Conservation (phyloP, 352 stramenopile species). For the Phytophthora cajani region DNA sequence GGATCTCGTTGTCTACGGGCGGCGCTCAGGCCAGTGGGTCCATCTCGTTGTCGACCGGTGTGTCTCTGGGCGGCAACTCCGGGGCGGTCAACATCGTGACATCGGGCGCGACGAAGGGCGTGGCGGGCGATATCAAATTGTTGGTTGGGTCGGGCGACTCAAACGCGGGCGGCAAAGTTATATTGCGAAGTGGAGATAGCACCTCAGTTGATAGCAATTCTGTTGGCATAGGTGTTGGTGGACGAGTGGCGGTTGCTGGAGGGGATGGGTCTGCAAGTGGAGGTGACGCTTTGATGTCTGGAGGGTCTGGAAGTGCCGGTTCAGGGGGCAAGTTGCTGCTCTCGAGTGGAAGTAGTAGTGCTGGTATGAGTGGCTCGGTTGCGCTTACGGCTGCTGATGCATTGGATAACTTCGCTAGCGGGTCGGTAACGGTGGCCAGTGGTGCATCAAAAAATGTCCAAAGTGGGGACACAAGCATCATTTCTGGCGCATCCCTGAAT, state of each 20-base stretch:
- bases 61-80: conserved; percentile 8
- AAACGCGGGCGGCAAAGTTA: not conserved
- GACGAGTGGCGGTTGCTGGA: conserved; percentile 4
- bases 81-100: conserved; percentile 10
- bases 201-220: not conserved
- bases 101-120: conserved; percentile 4
- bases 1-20: conserved; percentile 11
- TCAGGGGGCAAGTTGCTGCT: conserved; percentile 24
- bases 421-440: conserved; percentile 31
- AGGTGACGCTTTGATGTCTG: conserved; percentile 9
- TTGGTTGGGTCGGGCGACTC: conserved; percentile 11
- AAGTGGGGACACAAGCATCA: conserved; percentile 27
- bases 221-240: conserved; percentile 1
- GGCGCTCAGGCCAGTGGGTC: not conserved
- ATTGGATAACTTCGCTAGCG: conserved; percentile 24
- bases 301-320: conserved; percentile 7
- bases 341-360: conserved; percentile 25
- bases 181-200: not conserved
- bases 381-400: conserved; percentile 11
- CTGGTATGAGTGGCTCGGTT: conserved; percentile 22
- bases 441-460: conserved; percentile 32
- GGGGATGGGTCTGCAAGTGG: conserved; percentile 7
- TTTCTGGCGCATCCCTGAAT: conserved; percentile 22
- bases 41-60: conserved; percentile 7
- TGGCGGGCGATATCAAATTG: conserved; percentile 1